A percentile compares a stretch with the other conserved stretches of the same genome.
Evolutionary conservation across 495 filamentous ascomycete species (phyloP).

Genomic region (Aspergillus diversus): DNA sequence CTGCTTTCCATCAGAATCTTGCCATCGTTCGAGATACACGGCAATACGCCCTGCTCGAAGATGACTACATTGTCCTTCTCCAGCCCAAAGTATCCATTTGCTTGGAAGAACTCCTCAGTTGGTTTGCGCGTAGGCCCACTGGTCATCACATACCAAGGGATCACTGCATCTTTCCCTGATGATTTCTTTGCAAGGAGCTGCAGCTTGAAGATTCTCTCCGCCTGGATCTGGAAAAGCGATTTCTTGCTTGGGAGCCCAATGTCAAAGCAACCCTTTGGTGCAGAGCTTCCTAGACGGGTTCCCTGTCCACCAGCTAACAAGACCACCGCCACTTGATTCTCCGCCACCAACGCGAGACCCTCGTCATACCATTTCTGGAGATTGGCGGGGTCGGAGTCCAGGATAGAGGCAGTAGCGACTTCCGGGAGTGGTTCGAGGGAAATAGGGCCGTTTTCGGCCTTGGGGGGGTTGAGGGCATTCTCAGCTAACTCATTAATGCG

Average conservation of each 20-base stretch:
- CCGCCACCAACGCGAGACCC: slow-evolving; percentile 83
- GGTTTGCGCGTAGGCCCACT: slow-evolving; percentile 92
- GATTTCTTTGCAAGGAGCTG: slow-evolving; percentile 78
- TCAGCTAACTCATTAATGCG: slow-evolving; percentile 84
- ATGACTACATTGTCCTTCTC: slow-evolving; percentile 82
- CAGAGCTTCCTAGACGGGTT: slow-evolving; percentile 90
- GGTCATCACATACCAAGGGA: slow-evolving; percentile 99
- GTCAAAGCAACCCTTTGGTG: slow-evolving; percentile 94
- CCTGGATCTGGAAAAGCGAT: slow-evolving; percentile 96
- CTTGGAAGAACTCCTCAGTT: slow-evolving; percentile 89
- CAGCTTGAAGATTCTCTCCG: slow-evolving; percentile 87
- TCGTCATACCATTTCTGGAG: slow-evolving; percentile 81
- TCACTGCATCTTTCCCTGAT: slow-evolving; percentile 64
- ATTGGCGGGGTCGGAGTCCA: slow-evolving; percentile 82
- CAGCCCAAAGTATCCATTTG: slow-evolving; percentile 89
- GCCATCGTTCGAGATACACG: slow-evolving; percentile 96
- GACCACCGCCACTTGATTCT: slow-evolving; percentile 92
- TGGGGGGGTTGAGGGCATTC: slow-evolving; percentile 77
- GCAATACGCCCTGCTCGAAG: slow-evolving; percentile 96
- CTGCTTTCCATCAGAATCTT: slow-evolving; percentile 95
- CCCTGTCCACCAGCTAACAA: slow-evolving; percentile 98
- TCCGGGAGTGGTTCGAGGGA: slow-evolving; percentile 88
- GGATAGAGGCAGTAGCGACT: slow-evolving; percentile 84
- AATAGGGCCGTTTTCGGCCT: slow-evolving; percentile 49
- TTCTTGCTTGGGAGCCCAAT: slow-evolving; percentile 92